Conservation (phyloP, 2,329 filamentous ascomycete species). For the Paradendryphiella salina region DNA sequence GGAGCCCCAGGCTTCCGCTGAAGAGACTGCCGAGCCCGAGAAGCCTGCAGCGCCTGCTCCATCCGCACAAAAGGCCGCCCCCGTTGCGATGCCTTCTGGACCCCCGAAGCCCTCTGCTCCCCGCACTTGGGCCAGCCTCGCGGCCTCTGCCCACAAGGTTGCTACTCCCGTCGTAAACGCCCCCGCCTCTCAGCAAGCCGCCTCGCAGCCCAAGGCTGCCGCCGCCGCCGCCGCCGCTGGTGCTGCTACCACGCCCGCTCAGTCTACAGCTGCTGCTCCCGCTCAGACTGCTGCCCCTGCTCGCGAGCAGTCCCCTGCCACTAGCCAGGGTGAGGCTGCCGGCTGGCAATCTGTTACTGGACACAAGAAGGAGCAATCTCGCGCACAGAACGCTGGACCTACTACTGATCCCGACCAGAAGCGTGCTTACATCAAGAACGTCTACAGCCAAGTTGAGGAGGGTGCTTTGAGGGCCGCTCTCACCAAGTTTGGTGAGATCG, state of each 20-base stretch:
- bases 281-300: slow-evolving; percentile 40
- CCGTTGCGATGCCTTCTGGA: slow-evolving; percentile 61
- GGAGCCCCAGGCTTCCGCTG: slow-evolving; percentile 37
- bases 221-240: slow-evolving; percentile 22
- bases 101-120: slow-evolving; percentile 60
- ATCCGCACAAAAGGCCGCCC: slow-evolving; percentile 58
- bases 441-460: slow-evolving; percentile 82
- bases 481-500: slow-evolving; percentile 67
- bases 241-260: slow-evolving; percentile 44
- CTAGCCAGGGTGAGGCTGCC: slow-evolving; percentile 59
- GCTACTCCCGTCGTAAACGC: slow-evolving; percentile 49
- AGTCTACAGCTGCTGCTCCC: slow-evolving; percentile 28
- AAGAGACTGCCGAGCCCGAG: slow-evolving; percentile 51
- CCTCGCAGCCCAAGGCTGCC: slow-evolving; percentile 40
- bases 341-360: slow-evolving; percentile 86
- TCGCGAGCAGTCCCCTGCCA: slow-evolving; percentile 43
- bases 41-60: slow-evolving; percentile 66
- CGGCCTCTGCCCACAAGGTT: slow-evolving; percentile 55
- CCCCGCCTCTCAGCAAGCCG: slow-evolving; percentile 37
- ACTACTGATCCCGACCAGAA: slow-evolving; percentile 71
- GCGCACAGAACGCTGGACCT: slow-evolving; percentile 67
- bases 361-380: slow-evolving; percentile 82
- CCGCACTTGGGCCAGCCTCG: slow-evolving; percentile 75
- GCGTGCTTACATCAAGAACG: slow-evolving; percentile 93
- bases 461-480: slow-evolving; percentile 72